Evolutionary conservation across 352 stramenopile genomes (phyloP).

Genomic region (Paralagenidium karlingii): DNA sequence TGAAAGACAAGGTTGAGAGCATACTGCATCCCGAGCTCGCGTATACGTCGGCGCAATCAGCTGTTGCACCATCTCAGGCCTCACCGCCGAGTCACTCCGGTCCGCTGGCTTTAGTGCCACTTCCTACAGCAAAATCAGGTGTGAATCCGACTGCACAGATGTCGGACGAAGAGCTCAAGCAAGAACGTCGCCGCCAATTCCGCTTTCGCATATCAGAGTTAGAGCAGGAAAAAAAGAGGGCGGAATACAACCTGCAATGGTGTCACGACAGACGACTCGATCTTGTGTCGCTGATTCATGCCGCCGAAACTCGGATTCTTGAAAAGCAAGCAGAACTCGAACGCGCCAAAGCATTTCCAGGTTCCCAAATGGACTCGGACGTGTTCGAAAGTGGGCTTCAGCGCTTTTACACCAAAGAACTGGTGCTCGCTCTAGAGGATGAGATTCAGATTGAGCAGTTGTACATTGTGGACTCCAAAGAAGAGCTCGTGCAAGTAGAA

Average conservation of each 20-base stretch:
- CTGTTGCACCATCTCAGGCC: too few species aligned
- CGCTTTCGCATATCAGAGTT: constrained; percentile 63
- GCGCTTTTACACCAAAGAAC: constrained; percentile 63
- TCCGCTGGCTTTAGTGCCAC: not conserved
- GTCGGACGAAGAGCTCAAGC: constrained; percentile 27
- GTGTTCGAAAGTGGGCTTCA: constrained; percentile 59
- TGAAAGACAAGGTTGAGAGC: constrained; percentile 28
- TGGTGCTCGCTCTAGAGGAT: constrained; percentile 59
- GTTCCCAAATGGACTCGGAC: constrained; percentile 68
- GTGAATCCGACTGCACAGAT: constrained; percentile 9
- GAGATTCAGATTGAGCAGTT: constrained; percentile 76
- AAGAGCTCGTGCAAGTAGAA: constrained; percentile 53
- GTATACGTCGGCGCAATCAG: constrained; percentile 1
- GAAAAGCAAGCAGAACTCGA: constrained; percentile 75
- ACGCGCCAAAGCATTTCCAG: constrained; percentile 46
- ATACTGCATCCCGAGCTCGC: constrained; percentile 26
- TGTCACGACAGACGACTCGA: constrained; percentile 51
- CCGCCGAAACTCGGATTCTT: constrained; percentile 45
- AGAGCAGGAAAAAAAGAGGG: constrained; percentile 28
- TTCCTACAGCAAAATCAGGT: not conserved
- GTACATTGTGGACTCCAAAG: constrained; percentile 73
- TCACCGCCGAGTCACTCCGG: too few species aligned
- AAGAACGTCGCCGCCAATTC: constrained; percentile 52
- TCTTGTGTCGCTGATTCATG: constrained; percentile 54
- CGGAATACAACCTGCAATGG: constrained; percentile 71